Base-by-base conservation (phyloP, 306 rosid species). In the Lupinus albus region DNA sequence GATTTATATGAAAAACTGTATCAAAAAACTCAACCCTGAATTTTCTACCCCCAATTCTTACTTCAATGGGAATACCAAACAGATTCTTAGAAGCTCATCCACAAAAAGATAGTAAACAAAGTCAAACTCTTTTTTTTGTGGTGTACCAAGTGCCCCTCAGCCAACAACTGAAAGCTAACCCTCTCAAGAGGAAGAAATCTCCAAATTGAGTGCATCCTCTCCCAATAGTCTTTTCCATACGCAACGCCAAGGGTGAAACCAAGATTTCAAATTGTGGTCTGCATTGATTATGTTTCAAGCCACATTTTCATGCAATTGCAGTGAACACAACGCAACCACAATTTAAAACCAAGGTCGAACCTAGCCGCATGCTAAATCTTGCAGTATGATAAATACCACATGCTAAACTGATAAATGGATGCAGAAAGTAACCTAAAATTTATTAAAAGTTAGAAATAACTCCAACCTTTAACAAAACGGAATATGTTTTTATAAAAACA, bases 371-470 rank as follows among this genome's bases (percentile, higher is more conserved):
- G 30, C 30, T 25, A 25, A 25, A 25, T 25, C 30, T 25, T 2
- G 30, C 4, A 25, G 30, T 25, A 53, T 20, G 45, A 39, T 74
- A 39, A 49, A 42, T 13, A 59, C 53, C 35, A 41, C 49, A 42
- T 7, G 50, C 44, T 54, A 20, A 32, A 32, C 10, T 17, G 54
- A 54, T 9, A 69, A 74, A 6, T 10, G 49, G 6, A 57, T 21
- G 64, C 3, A 20, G 14, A 66, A 55, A 49, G 55, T 62, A 38
- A 12, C 68, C 54, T 51, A 63, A 32, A 42, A 11, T 68, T 55
- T 35, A 74, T 56, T 11, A 7, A 54, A 71, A 47, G 30, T 28
- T 30, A 45, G 30, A 67, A 67, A 61, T 42, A 71, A 46, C 42
- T 61, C 47, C 53, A 60, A 33, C 35, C 21, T 39, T 28, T 39